Evolutionary conservation across 169 alveolate species (phyloP), one percentile per base, ranked within the genome.

Genomic region (Theileria parva): DNA sequence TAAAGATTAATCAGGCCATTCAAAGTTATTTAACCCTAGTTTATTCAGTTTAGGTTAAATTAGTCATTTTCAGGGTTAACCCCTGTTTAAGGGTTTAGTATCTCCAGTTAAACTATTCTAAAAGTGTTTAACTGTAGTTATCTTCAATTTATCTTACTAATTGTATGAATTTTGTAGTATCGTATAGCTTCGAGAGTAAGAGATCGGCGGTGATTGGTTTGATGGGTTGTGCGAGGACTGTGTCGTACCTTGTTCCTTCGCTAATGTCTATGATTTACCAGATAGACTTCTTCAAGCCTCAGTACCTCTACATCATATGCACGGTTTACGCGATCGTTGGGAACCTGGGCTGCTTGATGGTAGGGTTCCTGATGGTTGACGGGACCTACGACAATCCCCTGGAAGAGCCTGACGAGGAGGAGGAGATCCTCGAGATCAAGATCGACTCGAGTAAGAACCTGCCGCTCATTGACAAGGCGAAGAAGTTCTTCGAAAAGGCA

Each of bases 181-280:
- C 76, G 74, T 72, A 74, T 57, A 71, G 64, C 27, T 81, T 74
- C 79, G 79, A 80, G 12, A 69, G 61, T 15, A 75, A 75, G 0
- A n/a, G 61, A 19, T 81, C 85, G 53, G 30, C 67, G 21, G 74
- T 74, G 6, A 81, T 80, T 0, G 28, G 77, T 1, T n/a, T 71
- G 51, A 53, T 80, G 83, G 87, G 87, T 13, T 72, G 83, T 9
- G 9, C 65, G 8, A 78, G 87, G 63, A 71, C 87, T 8, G 64
- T 80, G 21, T 80, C 87, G 50, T 80, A 27, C 71, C n/a, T 80
- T 53, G 50, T 80, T 3, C 87, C 87, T 0, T 37, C 81, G 7
- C 51, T 80, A 17, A 13, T 80, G 63, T 7, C 77, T 11, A 15
- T 64, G 69, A 70, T 80, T 5, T 80, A 50, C 51, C 69, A 70